Evolutionary conservation across 192 early-diverging fungal genomes (phyloP), one percentile per base, ranked within the genome.

Genomic region (Radiomyces spectabilis): DNA sequence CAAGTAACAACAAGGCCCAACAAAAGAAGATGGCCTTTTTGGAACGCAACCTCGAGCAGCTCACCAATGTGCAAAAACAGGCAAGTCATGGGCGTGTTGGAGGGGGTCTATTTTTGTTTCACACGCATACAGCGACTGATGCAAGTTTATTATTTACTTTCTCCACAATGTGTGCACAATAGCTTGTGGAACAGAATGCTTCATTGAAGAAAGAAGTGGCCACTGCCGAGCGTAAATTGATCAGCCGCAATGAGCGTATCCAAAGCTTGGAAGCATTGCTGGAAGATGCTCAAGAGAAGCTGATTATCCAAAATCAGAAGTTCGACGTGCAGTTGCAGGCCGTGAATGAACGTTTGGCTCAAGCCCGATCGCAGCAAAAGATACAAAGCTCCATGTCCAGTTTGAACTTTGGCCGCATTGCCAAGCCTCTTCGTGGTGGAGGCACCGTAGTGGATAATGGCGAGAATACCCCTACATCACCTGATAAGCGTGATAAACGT

Each of bases 21-120:
- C 91, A 94, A 66, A 85, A 68, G 76, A 95, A 95, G 74, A 94
- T 97, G 90, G 88, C 88, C n/a, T 90, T 97, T 68, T 74, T 98
- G 48, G 94, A 98, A 64, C 87, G 93, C 68, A 97, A 97, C 65
- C 74, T 99, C 43, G 93, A 97, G 57, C 95, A 99, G 70, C 79
- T 99, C 26, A 94, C 92, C 13, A 75, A 82, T 57, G 93, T 99
- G 31, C 97, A 98, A 65, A 94, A 92, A 77, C 86, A 87, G 53
- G 71, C 63, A 53, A 66, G 47, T 29, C 26, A 22, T n/a, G n/a
- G n/a, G n/a, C n/a, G n/a, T n/a, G n/a, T n/a, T n/a, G n/a, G 38
- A n/a, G n/a, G n/a, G n/a, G n/a, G n/a, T n/a, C n/a, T n/a, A n/a
- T n/a, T n/a, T n/a, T n/a, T n/a, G n/a, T n/a, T n/a, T n/a, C n/a